These are phyloP conservation scores for Umbilicaria muhlenbergii DNA, from an alignment of 495 filamentous ascomycete species.

Conservation along the genomic window DNA sequence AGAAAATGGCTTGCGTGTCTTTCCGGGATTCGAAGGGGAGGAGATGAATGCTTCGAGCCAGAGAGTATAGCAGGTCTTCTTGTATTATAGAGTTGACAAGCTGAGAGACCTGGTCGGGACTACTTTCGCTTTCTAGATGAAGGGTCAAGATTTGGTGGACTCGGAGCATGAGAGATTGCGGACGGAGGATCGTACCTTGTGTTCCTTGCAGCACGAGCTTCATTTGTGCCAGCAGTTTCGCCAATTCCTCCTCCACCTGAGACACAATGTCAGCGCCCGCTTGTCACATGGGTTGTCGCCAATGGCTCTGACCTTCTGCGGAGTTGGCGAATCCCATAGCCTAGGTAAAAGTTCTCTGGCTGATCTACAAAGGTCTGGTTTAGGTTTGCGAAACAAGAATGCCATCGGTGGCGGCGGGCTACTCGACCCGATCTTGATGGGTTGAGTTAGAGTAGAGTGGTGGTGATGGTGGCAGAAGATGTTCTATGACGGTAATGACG, in stretches of 20 bases:
- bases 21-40: constrained; percentile 91
- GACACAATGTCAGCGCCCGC: constrained; percentile 10
- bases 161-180: constrained; percentile 1
- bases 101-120: constrained; percentile 69
- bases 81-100: constrained; percentile 67
- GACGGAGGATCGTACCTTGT: constrained; percentile 37
- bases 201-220: constrained; percentile 74
- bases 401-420: constrained; percentile 42
- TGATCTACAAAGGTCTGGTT: constrained; percentile 39
- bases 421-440: too few relatives aligned
- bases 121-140: constrained; percentile 59
- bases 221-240: constrained; percentile 65
- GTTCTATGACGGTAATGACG: too few relatives aligned
- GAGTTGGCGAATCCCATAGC: constrained; percentile 27
- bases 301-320: constrained; percentile 32
- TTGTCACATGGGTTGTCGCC: constrained; percentile 1
- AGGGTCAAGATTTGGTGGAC: constrained; percentile 5
- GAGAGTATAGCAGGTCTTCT: constrained; percentile 72
- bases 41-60: constrained; percentile 61
- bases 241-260: constrained; percentile 58
- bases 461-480: too few relatives aligned
- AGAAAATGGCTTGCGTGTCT: constrained; percentile 81
- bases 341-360: constrained; percentile 40
- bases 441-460: too few relatives aligned
- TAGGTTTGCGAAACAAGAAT: constrained; percentile 63